These are phyloP conservation scores for Polygonum maritimum DNA, from an alignment of 148 eudicot species.

Conservation along the genomic window DNA sequence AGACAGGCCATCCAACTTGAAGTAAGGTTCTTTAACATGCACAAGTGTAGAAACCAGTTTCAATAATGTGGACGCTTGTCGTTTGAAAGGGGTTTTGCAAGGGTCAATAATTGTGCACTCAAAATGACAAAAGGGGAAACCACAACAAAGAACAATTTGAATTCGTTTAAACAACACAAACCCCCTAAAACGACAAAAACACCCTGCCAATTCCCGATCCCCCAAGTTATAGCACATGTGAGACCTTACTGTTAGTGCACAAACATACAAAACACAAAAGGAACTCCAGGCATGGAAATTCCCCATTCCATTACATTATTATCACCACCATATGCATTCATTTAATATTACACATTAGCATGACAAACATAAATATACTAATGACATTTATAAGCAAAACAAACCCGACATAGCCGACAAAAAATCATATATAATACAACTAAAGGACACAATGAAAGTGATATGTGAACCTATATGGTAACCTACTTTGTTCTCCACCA, in stretches of 20 bases:
- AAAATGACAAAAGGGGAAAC: neutral
- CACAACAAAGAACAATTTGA: neutral
- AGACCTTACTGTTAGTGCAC: neutral
- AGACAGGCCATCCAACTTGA: neutral
- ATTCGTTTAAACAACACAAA: neutral
- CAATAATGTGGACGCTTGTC: neutral
- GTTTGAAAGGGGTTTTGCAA: neutral
- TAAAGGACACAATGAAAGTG: too few species aligned
- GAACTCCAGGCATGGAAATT: neutral
- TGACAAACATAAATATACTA: too few species aligned
- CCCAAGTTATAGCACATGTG: slow-evolving; percentile 4
- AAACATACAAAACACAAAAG: neutral
- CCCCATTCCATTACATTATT: neutral
- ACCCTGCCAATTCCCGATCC: neutral
- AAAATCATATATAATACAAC: too few species aligned
- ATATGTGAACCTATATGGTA: too few species aligned
- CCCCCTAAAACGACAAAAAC: neutral
- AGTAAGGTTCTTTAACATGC: neutral
- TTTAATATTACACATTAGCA: too few species aligned
- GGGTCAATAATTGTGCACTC: neutral
- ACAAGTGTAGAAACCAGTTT: neutral
- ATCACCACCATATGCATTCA: neutral
- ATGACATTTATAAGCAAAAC: too few species aligned
- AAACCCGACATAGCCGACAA: too few species aligned
- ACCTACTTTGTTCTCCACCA: too few species aligned